Conservation (phyloP, 192 early-diverging fungal genomes). For the Glomus cerebriforme region DNA sequence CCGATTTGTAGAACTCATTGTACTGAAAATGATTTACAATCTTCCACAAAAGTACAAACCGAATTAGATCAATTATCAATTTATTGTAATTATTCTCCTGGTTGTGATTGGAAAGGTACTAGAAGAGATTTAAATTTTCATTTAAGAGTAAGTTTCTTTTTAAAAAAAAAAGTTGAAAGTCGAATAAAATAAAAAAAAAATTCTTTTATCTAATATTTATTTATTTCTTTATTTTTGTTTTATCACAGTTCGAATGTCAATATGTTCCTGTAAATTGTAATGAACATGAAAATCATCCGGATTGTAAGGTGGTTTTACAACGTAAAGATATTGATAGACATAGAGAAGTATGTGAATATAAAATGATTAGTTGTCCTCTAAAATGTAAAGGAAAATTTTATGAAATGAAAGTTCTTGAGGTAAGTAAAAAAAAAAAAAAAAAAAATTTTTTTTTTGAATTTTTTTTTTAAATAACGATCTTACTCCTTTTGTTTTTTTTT, state of each 20-base stretch:
- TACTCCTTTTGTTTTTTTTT: background rate
- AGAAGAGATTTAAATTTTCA: slow-evolving; percentile 15
- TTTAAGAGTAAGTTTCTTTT: slow-evolving; percentile 11
- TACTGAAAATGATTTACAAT: slow-evolving; percentile 24
- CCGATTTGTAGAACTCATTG: slow-evolving; percentile 34
- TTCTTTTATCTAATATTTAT: too few relatives aligned
- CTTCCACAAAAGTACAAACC: slow-evolving; percentile 4
- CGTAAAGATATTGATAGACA: slow-evolving; percentile 28
- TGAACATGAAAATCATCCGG: slow-evolving; percentile 36
- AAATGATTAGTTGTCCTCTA: slow-evolving; percentile 31
- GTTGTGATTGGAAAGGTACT: slow-evolving; percentile 30
- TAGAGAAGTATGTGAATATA: slow-evolving; percentile 18
- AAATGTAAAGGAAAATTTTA: slow-evolving; percentile 29
- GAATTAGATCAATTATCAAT: slow-evolving; percentile 21
- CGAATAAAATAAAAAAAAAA: background rate
- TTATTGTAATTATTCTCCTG: slow-evolving; percentile 27
- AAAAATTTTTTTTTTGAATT: background rate
- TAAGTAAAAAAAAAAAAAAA: background rate
- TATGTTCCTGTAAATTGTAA: slow-evolving; percentile 33
- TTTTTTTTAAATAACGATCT: background rate
- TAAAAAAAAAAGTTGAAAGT: background rate
- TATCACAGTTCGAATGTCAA: slow-evolving; percentile 14
- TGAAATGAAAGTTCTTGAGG: slow-evolving; percentile 1
- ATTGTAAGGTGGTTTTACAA: slow-evolving; percentile 29
- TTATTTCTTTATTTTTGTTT: background rate